phyloP scores from a whole-genome alignment of 2,329 filamentous ascomycete species.

The Fusarium sp. region DNA sequence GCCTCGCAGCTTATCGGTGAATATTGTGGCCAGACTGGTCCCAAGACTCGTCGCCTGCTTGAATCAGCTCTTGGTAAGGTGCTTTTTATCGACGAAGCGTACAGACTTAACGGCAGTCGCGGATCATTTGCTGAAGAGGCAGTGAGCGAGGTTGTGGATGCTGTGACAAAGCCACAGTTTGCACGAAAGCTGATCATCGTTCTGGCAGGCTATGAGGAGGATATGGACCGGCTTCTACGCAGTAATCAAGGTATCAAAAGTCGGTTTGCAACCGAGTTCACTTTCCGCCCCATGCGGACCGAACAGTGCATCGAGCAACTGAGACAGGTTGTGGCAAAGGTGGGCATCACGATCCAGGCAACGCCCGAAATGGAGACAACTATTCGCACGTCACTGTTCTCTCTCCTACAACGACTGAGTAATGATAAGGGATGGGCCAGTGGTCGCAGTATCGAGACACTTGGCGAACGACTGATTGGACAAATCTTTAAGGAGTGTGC shows the following conservation, averaged over 20 bases:
- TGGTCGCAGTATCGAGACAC: conserved; percentile 68
- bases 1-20: conserved; percentile 75
- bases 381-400: conserved; percentile 44
- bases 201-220: conserved; percentile 73
- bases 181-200: conserved; percentile 71
- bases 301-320: conserved; percentile 61
- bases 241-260: conserved; percentile 71
- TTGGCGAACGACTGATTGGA: conserved; percentile 64
- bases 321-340: conserved; percentile 46
- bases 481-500: conserved; percentile 51
- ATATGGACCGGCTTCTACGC: conserved; percentile 71
- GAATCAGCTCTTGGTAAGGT: conserved; percentile 74
- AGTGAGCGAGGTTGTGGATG: conserved; percentile 63
- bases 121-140: conserved; percentile 67
- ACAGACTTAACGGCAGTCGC: conserved; percentile 64
- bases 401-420: conserved; percentile 56
- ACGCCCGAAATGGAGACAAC: conserved; percentile 40
- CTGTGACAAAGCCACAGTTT: conserved; percentile 65
- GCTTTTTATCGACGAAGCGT: conserved; percentile 78
- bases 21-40: conserved; percentile 75
- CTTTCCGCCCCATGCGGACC: conserved; percentile 62
- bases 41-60: conserved; percentile 69
- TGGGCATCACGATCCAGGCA: conserved; percentile 47
- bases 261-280: conserved; percentile 70
- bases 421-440: conserved; percentile 67